A percentile compares a stretch with the other conserved stretches of the same genome.
Conservation (phyloP, 257 asterid genomes). For the Nicotiana otophora region DNA sequence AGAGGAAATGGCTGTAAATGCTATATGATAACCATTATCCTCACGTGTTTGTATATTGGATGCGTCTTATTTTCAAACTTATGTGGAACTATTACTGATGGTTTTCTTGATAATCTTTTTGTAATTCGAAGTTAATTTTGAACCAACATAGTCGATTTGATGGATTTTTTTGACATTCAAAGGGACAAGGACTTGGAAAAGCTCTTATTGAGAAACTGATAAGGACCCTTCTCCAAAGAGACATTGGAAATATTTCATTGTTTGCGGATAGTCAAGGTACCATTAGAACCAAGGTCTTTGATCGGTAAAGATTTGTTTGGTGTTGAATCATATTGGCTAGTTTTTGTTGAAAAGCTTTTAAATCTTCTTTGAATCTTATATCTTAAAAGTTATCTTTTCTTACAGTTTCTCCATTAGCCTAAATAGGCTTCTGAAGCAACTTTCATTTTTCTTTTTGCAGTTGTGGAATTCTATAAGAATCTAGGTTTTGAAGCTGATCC, state of each 20-base stretch:
- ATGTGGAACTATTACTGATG: not conserved
- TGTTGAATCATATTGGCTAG: not conserved
- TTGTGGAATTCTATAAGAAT: slow-evolving; percentile 80
- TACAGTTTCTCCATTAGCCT: not conserved
- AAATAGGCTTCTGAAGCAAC: not conserved
- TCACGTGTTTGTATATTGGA: not conserved
- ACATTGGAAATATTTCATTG: slow-evolving; percentile 85
- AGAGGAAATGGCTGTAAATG: not conserved
- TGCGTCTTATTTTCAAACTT: not conserved
- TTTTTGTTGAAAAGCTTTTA: not conserved
- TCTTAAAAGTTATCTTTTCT: not conserved
- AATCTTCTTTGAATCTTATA: not conserved
- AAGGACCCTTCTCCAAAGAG: slow-evolving; percentile 74
- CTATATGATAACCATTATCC: not conserved
- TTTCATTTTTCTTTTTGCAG: slow-evolving; percentile 38
- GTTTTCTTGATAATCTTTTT: not conserved
- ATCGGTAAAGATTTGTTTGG: not conserved
- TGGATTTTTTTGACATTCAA: not conserved
- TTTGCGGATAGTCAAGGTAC: slow-evolving; percentile 96
- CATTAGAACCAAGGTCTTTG: not conserved
- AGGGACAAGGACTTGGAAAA: slow-evolving; percentile 99
- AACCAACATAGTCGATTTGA: not conserved
- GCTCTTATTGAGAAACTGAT: slow-evolving; percentile 82
- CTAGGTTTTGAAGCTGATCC: slow-evolving; percentile 91
- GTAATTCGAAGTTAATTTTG: not conserved